Conservation (phyloP, 2,329 filamentous ascomycete genomes). For the Davidsoniella neocaledoniae region DNA sequence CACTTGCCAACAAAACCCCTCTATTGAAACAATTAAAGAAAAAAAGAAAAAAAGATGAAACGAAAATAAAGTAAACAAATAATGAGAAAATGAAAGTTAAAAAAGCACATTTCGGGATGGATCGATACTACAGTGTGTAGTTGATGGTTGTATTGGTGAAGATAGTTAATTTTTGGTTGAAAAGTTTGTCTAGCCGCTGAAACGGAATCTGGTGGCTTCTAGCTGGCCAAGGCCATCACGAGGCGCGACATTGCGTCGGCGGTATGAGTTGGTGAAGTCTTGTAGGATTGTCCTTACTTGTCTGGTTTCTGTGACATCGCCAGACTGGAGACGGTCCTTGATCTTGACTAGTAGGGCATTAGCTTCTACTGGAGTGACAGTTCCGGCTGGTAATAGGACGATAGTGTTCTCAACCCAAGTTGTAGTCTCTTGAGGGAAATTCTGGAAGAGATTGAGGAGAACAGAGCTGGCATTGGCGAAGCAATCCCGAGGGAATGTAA, state of each 20-base stretch:
- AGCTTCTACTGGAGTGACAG: slow-evolving; percentile 62
- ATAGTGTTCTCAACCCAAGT: slow-evolving; percentile 74
- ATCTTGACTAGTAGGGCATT: slow-evolving; percentile 69
- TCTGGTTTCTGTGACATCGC: slow-evolving; percentile 43
- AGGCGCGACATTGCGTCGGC: slow-evolving; percentile 86
- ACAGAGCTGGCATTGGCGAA: slow-evolving; percentile 89
- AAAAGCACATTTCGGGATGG: not conserved
- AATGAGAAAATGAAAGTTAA: slow-evolving; percentile 1
- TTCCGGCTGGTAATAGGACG: slow-evolving; percentile 65
- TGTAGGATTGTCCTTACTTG: slow-evolving; percentile 76
- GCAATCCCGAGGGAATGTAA: slow-evolving; percentile 89
- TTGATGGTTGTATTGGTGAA: too few relatives aligned
- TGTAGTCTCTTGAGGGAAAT: slow-evolving; percentile 64
- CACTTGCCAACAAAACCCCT: not conserved
- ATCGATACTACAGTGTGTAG: too few relatives aligned
- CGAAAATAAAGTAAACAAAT: not conserved
- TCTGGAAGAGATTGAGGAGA: slow-evolving; percentile 74
- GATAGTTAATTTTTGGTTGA: too few relatives aligned
- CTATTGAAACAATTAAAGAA: not conserved
- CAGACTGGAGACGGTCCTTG: slow-evolving; percentile 53
- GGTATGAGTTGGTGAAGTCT: slow-evolving; percentile 92
- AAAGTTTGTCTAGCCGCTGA: slow-evolving; percentile 26
- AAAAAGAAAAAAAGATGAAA: not conserved
- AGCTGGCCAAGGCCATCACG: slow-evolving; percentile 76
- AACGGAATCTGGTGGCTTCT: slow-evolving; percentile 77